Percentiles rank a stretch among this genome's conserved stretches.
phyloP scores from a whole-genome alignment of 139 green algal genomes.

The Chlamydomonas incerta region DNA sequence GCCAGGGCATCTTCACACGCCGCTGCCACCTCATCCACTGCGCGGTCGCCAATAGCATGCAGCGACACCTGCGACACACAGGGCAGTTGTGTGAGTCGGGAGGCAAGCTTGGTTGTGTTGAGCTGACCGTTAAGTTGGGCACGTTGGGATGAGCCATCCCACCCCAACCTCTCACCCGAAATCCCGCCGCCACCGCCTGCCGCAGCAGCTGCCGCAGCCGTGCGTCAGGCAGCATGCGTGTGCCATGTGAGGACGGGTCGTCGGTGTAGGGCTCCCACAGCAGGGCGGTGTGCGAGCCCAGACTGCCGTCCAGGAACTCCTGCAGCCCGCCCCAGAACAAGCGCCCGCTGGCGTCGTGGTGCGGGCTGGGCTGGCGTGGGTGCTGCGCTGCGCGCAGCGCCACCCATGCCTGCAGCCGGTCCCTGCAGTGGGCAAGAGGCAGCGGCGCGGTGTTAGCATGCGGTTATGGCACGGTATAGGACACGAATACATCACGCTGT shows the following conservation, averaged over 20 bases:
- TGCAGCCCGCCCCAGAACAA: conserved; percentile 76
- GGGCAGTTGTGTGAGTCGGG: too few species aligned
- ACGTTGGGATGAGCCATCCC: too few species aligned
- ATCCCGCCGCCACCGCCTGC: neutral
- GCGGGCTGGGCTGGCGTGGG: neutral
- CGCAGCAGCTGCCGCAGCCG: neutral
- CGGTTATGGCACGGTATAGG: too few species aligned
- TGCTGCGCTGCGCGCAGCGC: conserved; percentile 50
- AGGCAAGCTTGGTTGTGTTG: too few species aligned
- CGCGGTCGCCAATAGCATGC: too few species aligned
- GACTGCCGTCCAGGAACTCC: conserved; percentile 77
- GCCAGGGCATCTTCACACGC: too few species aligned
- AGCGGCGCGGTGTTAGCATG: neutral
- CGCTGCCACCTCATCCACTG: too few species aligned
- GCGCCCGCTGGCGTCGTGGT: neutral
- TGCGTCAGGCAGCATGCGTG: neutral
- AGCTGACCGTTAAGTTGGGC: too few species aligned
- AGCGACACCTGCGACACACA: too few species aligned
- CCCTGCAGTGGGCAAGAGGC: conserved; percentile 50
- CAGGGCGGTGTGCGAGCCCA: conserved; percentile 74
- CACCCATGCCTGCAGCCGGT: conserved; percentile 50
- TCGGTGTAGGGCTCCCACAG: conserved; percentile 69
- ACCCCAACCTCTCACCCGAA: too few species aligned
- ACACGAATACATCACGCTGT: too few species aligned
- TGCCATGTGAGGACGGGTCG: neutral